Percentiles rank a stretch among this genome's conserved stretches.
phyloP scores from a whole-genome alignment of 2,329 filamentous ascomycete genomes.

The Lecanicillium sp. region DNA sequence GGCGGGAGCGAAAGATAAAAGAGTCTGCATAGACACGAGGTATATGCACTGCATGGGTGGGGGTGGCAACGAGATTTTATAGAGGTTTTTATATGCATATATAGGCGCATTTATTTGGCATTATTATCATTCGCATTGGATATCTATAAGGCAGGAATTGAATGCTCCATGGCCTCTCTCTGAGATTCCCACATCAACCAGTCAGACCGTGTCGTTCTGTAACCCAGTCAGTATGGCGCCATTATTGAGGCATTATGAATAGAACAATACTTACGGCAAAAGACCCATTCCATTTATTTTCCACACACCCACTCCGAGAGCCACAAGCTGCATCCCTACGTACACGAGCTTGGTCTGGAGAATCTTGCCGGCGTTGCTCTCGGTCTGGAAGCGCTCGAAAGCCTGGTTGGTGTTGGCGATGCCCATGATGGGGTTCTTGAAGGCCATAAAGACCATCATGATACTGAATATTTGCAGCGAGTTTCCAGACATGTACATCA shows the following conservation, averaged over 20 bases:
- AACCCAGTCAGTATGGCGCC: background rate
- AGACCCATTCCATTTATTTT: constrained; percentile 96
- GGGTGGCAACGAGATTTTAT: background rate
- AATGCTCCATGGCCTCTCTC: constrained; percentile 60
- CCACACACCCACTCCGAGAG: constrained; percentile 83
- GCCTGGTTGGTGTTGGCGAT: constrained; percentile 75
- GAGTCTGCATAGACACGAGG: background rate
- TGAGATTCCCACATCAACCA: constrained; percentile 94
- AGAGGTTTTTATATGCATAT: background rate
- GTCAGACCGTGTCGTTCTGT: constrained; percentile 86
- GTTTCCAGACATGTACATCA: constrained; percentile 99
- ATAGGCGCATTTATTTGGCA: too few relatives aligned
- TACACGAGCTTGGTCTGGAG: constrained; percentile 83
- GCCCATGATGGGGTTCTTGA: constrained; percentile 90
- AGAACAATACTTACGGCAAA: constrained; percentile 61
- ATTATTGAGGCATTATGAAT: constrained; percentile 15
- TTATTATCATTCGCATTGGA: background rate
- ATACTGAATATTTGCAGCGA: constrained; percentile 98
- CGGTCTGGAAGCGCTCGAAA: constrained; percentile 87
- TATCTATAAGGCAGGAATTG: constrained; percentile 54
- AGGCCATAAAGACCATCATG: constrained; percentile 99
- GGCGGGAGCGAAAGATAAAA: constrained; percentile 19
- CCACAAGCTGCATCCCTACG: constrained; percentile 76
- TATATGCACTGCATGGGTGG: background rate
- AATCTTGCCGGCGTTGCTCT: constrained; percentile 66